phyloP scores from a whole-genome alignment of 148 eudicot genomes.

The Heliamphora exappendiculata region DNA sequence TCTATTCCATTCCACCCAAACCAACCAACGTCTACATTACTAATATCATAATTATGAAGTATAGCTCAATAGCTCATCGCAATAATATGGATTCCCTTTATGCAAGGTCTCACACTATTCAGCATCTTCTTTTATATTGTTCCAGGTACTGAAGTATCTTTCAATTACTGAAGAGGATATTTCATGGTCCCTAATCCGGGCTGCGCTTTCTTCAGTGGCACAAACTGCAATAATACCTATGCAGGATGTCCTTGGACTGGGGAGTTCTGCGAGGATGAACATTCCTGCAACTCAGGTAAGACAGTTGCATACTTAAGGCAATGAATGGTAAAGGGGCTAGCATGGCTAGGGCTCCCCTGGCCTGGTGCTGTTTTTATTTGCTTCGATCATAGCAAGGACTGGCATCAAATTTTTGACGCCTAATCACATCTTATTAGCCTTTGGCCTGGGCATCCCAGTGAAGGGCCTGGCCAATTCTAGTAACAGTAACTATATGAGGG shows the following conservation, averaged over 20 bases:
- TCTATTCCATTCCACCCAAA: no score
- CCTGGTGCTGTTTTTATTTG: not conserved
- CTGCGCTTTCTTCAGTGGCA: slow-evolving; percentile 77
- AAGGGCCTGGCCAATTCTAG: not conserved
- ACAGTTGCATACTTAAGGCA: not conserved
- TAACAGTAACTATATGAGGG: no score
- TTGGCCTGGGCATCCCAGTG: not conserved
- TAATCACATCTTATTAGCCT: not conserved
- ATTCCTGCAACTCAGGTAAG: slow-evolving; percentile 92
- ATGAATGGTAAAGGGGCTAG: not conserved
- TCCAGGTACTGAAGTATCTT: slow-evolving; percentile 68
- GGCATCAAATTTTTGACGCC: not conserved
- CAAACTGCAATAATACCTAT: slow-evolving; percentile 77
- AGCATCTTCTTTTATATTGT: slow-evolving; percentile 1
- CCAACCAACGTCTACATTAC: no score
- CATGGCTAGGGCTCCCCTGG: not conserved
- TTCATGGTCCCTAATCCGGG: slow-evolving; percentile 70
- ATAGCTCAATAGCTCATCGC: not conserved
- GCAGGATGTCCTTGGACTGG: slow-evolving; percentile 89
- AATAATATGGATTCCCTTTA: not conserved
- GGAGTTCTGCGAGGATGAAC: slow-evolving; percentile 91
- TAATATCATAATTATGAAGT: not conserved
- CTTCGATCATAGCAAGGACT: not conserved
- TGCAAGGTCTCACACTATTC: not conserved
- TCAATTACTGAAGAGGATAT: slow-evolving; percentile 45